Conservation (phyloP, 371 early-diverging fungal species). For the Apophysomyces ossiformis region DNA sequence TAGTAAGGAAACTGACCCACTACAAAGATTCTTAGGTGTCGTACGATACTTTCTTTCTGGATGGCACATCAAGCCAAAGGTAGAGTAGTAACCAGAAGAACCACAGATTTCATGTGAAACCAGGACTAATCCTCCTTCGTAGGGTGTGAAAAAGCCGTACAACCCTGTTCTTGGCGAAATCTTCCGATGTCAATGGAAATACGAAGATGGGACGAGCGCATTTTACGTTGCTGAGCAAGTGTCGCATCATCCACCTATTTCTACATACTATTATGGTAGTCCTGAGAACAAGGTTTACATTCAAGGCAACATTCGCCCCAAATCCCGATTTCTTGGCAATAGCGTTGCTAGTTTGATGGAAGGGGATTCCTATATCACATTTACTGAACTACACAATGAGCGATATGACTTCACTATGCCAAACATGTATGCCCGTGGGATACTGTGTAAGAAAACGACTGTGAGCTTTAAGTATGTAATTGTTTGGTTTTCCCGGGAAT, state of each 20-base stretch:
- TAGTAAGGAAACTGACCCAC: slow-evolving; percentile 69
- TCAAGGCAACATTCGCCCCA: slow-evolving; percentile 84
- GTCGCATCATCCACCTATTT: slow-evolving; percentile 94
- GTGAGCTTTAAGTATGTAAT: neutral
- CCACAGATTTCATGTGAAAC: neutral
- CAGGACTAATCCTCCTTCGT: slow-evolving; percentile 4
- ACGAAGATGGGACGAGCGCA: slow-evolving; percentile 71
- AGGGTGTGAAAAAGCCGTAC: slow-evolving; percentile 95
- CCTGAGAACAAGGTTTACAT: slow-evolving; percentile 84
- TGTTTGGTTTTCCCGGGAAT: neutral
- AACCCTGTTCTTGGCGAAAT: slow-evolving; percentile 95
- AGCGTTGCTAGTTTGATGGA: slow-evolving; percentile 90
- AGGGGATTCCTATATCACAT: slow-evolving; percentile 75
- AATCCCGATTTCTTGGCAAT: slow-evolving; percentile 89
- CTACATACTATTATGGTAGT: slow-evolving; percentile 82
- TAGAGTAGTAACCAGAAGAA: slow-evolving; percentile 25
- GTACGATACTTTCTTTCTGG: slow-evolving; percentile 90
- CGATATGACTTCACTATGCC: slow-evolving; percentile 23
- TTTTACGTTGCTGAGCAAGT: slow-evolving; percentile 92
- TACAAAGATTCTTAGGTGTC: slow-evolving; percentile 81
- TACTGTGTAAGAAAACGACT: slow-evolving; percentile 39
- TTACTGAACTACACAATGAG: slow-evolving; percentile 66
- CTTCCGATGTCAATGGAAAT: slow-evolving; percentile 80
- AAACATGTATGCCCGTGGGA: slow-evolving; percentile 90
- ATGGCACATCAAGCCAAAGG: slow-evolving; percentile 95